A percentile compares a stretch with the other conserved stretches of the same genome.
These are phyloP conservation scores for Meyerozyma sp. DNA, from an alignment of 1,139 yeast genomes.

Conservation along the genomic window DNA sequence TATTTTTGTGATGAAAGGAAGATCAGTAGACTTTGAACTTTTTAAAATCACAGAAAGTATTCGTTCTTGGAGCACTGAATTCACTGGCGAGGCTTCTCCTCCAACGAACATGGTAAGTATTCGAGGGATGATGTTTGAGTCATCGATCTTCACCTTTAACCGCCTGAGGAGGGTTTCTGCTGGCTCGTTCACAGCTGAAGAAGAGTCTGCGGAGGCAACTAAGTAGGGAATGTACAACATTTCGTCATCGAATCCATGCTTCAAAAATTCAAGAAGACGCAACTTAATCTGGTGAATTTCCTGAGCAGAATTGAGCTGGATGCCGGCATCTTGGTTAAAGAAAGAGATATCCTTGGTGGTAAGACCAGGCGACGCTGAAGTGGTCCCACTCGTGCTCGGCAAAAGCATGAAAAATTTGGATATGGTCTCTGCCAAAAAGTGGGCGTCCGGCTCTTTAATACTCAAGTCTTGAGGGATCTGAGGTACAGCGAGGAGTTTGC, in stretches of 20 bases:
- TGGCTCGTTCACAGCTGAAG: conserved; percentile 46
- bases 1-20: conserved; percentile 32
- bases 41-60: conserved; percentile 48
- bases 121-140: conserved; percentile 32
- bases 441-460: conserved; percentile 28
- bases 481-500: conserved; percentile 51
- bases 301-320: conserved; percentile 42
- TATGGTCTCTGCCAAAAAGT: conserved; percentile 41
- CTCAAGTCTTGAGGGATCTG: conserved; percentile 45
- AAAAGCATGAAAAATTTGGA: conserved; percentile 53
- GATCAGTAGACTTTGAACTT: conserved; percentile 46
- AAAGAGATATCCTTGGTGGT: conserved; percentile 49
- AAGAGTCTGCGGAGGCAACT: conserved; percentile 61
- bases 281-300: conserved; percentile 45
- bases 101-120: conserved; percentile 49
- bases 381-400: conserved; percentile 26
- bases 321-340: conserved; percentile 66
- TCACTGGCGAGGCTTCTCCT: conserved; percentile 46
- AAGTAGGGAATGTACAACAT: conserved; percentile 40
- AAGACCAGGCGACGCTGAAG: conserved; percentile 54
- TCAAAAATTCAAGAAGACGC: conserved; percentile 28
- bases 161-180: conserved; percentile 51
- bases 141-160: conserved; percentile 49
- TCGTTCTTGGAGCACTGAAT: conserved; percentile 50
- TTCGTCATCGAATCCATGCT: conserved; percentile 35